Evolutionary conservation across 2,329 filamentous ascomycete species (phyloP).

Genomic region (Grosmannia clavigera): DNA sequence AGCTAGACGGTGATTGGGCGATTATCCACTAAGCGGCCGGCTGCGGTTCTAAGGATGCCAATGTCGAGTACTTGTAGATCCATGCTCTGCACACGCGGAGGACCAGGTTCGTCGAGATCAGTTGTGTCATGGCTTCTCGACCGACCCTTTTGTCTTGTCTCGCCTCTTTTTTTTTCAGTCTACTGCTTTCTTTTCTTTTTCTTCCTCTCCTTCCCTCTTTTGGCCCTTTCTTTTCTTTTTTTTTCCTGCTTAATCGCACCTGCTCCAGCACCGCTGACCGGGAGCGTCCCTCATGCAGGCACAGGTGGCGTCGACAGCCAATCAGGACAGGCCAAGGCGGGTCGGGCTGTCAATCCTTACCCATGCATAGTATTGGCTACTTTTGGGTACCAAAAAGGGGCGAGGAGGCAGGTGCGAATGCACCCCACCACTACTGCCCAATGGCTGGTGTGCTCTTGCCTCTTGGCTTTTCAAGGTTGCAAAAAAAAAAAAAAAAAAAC

Average conservation of each 20-base stretch:
- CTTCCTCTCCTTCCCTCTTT: neutral
- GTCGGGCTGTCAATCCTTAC: constrained; percentile 4
- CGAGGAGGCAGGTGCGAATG: neutral
- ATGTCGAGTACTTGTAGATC: neutral
- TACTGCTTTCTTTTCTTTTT: neutral
- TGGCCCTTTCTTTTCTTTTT: neutral
- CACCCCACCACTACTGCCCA: neutral
- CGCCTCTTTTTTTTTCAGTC: neutral
- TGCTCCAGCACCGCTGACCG: neutral
- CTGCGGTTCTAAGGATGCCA: neutral
- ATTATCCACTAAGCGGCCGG: neutral
- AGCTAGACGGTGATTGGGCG: neutral
- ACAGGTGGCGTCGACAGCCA: constrained; percentile 7
- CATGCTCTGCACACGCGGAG: neutral
- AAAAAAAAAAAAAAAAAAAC: neutral
- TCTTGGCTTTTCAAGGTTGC: neutral
- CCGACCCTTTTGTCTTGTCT: neutral
- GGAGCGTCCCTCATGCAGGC: constrained; percentile 12
- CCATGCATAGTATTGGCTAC: constrained; percentile 1
- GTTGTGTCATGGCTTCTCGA: neutral
- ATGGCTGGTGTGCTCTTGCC: neutral
- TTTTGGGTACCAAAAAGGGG: constrained; percentile 7
- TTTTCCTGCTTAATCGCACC: neutral
- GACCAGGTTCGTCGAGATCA: neutral
- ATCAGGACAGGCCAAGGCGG: constrained; percentile 6